These are phyloP conservation scores for Cercophora sp. DNA, from an alignment of 495 filamentous ascomycete species.

Conservation along the genomic window DNA sequence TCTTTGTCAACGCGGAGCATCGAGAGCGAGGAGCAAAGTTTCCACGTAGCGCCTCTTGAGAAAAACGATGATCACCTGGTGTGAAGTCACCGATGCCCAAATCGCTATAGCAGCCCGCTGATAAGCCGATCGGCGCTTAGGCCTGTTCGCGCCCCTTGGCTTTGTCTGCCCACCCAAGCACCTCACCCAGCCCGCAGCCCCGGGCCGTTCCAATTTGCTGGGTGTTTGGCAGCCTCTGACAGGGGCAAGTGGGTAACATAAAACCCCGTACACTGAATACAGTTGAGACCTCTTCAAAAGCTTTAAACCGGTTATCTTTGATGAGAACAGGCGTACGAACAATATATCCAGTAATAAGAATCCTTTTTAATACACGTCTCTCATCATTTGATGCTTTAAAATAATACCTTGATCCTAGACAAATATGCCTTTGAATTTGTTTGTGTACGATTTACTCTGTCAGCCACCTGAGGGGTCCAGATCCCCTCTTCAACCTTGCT, in stretches of 20 bases:
- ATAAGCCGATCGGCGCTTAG: constrained; percentile 3
- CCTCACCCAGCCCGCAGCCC: not conserved
- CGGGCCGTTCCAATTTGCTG: constrained; percentile 1
- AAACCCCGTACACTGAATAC: no score
- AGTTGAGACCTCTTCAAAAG: no score
- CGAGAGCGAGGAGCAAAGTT: not conserved
- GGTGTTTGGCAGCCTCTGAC: not conserved
- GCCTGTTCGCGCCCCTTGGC: not conserved
- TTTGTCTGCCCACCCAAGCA: not conserved
- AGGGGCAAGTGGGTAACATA: no score
- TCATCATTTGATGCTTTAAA: no score
- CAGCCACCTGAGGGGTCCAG: no score
- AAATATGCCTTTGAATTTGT: no score
- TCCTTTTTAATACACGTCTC: no score
- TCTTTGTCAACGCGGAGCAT: not conserved
- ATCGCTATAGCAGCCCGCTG: not conserved
- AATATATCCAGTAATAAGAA: no score
- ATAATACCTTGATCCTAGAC: no score
- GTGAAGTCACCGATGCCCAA: constrained; percentile 4
- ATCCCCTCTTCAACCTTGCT: constrained; percentile 4
- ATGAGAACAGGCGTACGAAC: no score
- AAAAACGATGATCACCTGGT: constrained; percentile 5
- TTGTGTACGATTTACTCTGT: no score
- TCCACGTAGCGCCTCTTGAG: constrained; percentile 1
- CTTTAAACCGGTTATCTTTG: no score